Conservation (phyloP, 1,284 basidiomycete species). For the Stereum hirsutum region DNA sequence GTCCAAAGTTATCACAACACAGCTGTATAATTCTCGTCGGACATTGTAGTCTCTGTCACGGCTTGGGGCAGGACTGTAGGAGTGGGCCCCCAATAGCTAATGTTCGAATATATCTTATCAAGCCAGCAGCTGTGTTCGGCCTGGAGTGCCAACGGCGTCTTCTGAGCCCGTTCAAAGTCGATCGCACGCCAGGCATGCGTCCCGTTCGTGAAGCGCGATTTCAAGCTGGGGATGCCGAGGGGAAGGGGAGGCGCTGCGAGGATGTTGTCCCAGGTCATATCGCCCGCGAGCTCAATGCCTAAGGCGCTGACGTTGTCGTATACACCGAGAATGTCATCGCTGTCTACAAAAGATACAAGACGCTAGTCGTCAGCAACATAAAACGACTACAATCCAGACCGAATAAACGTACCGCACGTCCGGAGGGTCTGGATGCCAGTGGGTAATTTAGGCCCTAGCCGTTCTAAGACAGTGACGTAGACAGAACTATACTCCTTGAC, state of each 20-base stretch:
- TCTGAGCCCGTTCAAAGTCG: neutral
- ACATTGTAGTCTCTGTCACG: too few relatives aligned
- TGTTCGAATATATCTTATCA: too few relatives aligned
- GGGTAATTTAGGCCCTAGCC: neutral
- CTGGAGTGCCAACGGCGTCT: too few relatives aligned
- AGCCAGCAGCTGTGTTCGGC: too few relatives aligned
- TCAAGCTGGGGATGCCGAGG: neutral
- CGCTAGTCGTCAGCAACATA: neutral
- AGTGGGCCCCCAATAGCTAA: too few relatives aligned
- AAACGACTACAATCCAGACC: neutral
- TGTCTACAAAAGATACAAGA: too few relatives aligned
- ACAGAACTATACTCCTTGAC: neutral
- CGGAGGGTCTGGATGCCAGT: neutral
- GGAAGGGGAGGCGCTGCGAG: neutral
- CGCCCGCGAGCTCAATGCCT: neutral
- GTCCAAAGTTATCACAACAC: too few relatives aligned
- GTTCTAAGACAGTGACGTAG: neutral
- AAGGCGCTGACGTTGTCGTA: neutral
- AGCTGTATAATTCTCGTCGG: too few relatives aligned
- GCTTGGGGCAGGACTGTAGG: too few relatives aligned
- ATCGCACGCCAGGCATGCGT: neutral
- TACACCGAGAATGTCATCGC: neutral
- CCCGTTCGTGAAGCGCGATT: neutral
- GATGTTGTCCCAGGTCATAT: neutral
- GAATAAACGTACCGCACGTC: neutral